These are phyloP conservation scores for Orbilia brochopaga DNA, from an alignment of 2,329 filamentous ascomycete species.

Conservation along the genomic window DNA sequence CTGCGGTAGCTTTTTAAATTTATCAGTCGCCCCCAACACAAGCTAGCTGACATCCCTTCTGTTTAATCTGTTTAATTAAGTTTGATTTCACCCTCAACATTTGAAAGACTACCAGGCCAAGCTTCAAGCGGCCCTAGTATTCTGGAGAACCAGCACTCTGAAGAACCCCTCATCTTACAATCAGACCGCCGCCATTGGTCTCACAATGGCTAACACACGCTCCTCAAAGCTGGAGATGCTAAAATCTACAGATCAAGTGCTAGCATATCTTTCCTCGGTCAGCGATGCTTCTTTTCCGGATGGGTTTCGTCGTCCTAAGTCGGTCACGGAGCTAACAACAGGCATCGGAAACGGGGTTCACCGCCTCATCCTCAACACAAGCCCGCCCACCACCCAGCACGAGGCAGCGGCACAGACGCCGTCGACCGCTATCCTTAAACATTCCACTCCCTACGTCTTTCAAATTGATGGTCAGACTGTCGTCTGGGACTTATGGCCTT, in stretches of 20 bases:
- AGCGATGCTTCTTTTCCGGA: constrained; percentile 32
- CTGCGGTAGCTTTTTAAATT: too few relatives aligned
- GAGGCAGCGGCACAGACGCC: constrained; percentile 6
- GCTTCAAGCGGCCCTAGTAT: too few relatives aligned
- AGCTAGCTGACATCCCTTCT: background rate
- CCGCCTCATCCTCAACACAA: constrained; percentile 32
- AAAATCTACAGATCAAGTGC: constrained; percentile 30
- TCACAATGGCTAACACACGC: constrained; percentile 20
- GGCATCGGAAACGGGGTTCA: constrained; percentile 35
- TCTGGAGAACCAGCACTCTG: too few relatives aligned
- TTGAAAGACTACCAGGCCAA: too few relatives aligned
- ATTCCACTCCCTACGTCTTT: constrained; percentile 40
- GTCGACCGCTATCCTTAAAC: constrained; percentile 34
- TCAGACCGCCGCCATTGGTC: background rate
- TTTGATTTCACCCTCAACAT: too few relatives aligned
- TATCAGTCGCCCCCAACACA: too few relatives aligned
- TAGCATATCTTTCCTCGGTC: constrained; percentile 30
- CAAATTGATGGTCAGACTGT: constrained; percentile 16
- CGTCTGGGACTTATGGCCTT: constrained; percentile 49
- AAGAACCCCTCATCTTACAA: too few relatives aligned
- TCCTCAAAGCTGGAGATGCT: constrained; percentile 19
- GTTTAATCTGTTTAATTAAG: background rate
- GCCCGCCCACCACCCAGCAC: background rate
- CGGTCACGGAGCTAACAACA: constrained; percentile 16
- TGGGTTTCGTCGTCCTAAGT: constrained; percentile 22